Evolutionary conservation across 2,329 filamentous ascomycete genomes (phyloP).

Genomic region (Neurospora sp.): DNA sequence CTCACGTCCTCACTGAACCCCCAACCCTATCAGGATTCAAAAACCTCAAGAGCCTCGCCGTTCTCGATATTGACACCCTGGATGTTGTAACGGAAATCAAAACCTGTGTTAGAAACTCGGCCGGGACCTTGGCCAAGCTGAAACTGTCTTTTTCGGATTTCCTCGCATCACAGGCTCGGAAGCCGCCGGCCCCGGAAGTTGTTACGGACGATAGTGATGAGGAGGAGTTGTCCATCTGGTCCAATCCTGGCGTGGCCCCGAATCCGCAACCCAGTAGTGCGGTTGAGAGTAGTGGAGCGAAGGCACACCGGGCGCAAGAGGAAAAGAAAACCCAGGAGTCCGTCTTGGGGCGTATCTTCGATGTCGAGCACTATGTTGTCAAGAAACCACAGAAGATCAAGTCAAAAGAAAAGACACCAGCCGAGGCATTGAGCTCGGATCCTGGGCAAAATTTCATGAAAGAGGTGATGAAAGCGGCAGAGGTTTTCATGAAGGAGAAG

Average conservation of each 20-base stretch:
- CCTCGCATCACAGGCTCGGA: constrained; percentile 38
- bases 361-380: constrained; percentile 32
- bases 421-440: constrained; percentile 13
- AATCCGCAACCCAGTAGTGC: constrained; percentile 11
- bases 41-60: constrained; percentile 39
- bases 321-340: constrained; percentile 46
- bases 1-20: constrained; percentile 27
- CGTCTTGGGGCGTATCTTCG: constrained; percentile 43
- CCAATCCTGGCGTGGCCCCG: neutral
- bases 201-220: constrained; percentile 33
- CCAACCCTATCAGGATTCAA: constrained; percentile 49
- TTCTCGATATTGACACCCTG: constrained; percentile 52
- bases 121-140: constrained; percentile 43
- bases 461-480: constrained; percentile 30
- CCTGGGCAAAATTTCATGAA: constrained; percentile 26
- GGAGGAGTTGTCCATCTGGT: neutral
- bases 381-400: constrained; percentile 26
- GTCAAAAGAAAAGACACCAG: constrained; percentile 17
- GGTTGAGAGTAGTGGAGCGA: constrained; percentile 33
- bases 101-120: constrained; percentile 43
- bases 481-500: constrained; percentile 32
- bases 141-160: constrained; percentile 48
- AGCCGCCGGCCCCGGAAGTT: constrained; percentile 26
- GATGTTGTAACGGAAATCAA: constrained; percentile 47
- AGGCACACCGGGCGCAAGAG: constrained; percentile 38